Evolutionary conservation across 305 asterid genomes (phyloP).

Genomic region (Fraxinus greggii): DNA sequence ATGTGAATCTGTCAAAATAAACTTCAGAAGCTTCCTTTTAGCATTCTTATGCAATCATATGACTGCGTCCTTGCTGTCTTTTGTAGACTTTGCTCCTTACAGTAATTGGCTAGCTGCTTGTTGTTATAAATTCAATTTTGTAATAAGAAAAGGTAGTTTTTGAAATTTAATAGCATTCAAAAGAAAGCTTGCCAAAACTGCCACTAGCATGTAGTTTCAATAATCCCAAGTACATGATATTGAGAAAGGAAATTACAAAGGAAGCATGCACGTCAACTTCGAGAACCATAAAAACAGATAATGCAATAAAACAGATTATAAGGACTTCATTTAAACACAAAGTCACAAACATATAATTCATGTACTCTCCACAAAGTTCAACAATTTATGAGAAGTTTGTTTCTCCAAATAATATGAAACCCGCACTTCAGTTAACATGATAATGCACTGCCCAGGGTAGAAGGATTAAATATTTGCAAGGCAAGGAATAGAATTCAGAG

Average conservation of each 20-base stretch:
- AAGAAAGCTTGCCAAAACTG: not conserved
- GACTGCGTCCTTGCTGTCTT: not conserved
- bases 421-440: not conserved
- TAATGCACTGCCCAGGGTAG: conserved; percentile 1
- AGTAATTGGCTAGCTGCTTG: not conserved
- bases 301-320: not conserved
- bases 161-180: not conserved
- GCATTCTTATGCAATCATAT: not conserved
- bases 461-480: conserved; percentile 17
- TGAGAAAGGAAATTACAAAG: not conserved
- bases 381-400: not conserved
- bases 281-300: not conserved
- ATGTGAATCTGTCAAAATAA: not conserved
- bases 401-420: not conserved
- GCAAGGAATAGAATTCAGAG: conserved; percentile 7
- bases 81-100: not conserved
- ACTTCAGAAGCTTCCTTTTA: not conserved
- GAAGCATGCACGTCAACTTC: not conserved
- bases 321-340: not conserved
- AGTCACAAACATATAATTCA: not conserved
- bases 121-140: not conserved
- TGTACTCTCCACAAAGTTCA: not conserved
- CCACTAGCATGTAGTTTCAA: not conserved
- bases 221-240: not conserved
- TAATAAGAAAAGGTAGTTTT: not conserved